These are phyloP conservation scores for Solanum raphanifolium DNA, from an alignment of 257 asterid genomes.

Conservation along the genomic window DNA sequence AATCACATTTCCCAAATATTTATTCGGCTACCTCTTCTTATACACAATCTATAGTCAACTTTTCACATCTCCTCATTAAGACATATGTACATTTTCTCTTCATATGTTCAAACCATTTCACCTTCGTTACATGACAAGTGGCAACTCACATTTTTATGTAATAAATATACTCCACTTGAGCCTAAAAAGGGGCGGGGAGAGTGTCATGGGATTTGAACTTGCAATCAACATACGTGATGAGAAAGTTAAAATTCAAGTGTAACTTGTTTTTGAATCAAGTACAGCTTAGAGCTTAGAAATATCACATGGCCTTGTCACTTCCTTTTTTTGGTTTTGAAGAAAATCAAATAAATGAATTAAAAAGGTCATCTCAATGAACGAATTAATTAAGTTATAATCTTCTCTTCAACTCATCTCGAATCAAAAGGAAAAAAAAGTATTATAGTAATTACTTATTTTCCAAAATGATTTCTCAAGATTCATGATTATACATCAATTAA, in stretches of 20 bases:
- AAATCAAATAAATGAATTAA: not conserved
- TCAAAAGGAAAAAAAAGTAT: not conserved
- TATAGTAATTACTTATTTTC: no score
- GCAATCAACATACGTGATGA: not conserved
- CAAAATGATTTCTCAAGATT: no score
- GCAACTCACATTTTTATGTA: not conserved
- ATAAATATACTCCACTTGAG: not conserved
- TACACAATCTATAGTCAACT: not conserved
- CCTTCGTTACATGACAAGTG: not conserved
- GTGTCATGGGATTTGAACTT: not conserved
- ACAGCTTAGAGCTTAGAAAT: not conserved
- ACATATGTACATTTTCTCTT: not conserved
- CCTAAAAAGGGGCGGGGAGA: not conserved
- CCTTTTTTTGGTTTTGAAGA: not conserved
- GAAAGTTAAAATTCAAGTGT: not conserved
- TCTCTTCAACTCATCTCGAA: not conserved
- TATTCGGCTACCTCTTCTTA: not conserved
- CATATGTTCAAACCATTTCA: not conserved
- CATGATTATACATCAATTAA: no score
- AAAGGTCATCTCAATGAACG: not conserved
- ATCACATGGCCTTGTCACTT: not conserved
- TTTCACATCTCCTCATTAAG: fast-evolving
- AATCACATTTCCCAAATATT: not conserved
- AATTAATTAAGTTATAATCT: not conserved
- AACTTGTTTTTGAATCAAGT: not conserved